A percentile compares a stretch with the other conserved stretches of the same genome.
These are phyloP conservation scores for Trichomonas tenax DNA, from an alignment of 208 protist genomes.

Conservation along the genomic window DNA sequence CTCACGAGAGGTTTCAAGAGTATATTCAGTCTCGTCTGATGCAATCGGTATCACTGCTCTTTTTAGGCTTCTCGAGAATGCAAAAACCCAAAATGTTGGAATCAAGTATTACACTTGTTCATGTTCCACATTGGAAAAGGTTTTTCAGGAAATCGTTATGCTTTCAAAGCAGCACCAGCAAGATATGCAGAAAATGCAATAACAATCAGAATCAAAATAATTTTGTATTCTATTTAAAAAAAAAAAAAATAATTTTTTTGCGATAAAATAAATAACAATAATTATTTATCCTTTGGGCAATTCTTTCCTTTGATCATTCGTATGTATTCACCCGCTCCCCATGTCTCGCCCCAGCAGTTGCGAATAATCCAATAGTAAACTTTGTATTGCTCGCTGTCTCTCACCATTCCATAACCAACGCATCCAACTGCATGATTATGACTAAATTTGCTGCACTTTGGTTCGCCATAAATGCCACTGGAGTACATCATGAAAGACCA, in stretches of 20 bases:
- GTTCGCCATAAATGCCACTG: constrained; percentile 29
- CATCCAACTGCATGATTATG: too few species aligned
- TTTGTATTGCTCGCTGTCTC: too few species aligned
- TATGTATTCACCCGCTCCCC: too few species aligned
- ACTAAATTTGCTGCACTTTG: constrained; percentile 18
- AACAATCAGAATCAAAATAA: too few species aligned
- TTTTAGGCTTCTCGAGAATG: not conserved
- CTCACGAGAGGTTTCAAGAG: not conserved
- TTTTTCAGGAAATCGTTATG: not conserved
- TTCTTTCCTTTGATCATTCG: too few species aligned
- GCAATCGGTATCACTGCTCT: not conserved
- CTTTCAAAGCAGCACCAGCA: not conserved
- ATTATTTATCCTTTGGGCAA: too few species aligned
- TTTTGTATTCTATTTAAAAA: too few species aligned
- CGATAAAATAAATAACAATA: too few species aligned
- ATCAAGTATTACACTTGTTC: not conserved
- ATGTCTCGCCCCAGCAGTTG: too few species aligned
- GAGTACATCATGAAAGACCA: constrained; percentile 38
- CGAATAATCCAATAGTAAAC: too few species aligned
- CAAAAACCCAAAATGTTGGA: not conserved
- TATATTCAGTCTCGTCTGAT: not conserved
- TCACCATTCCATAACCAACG: too few species aligned
- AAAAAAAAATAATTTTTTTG: too few species aligned
- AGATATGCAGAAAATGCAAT: not conserved
- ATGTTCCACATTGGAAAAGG: not conserved